A percentile compares a stretch with the other conserved stretches of the same genome.
These are phyloP conservation scores for Drechslerella stenobrocha DNA, from an alignment of 2,329 filamentous ascomycete genomes.

Conservation along the genomic window DNA sequence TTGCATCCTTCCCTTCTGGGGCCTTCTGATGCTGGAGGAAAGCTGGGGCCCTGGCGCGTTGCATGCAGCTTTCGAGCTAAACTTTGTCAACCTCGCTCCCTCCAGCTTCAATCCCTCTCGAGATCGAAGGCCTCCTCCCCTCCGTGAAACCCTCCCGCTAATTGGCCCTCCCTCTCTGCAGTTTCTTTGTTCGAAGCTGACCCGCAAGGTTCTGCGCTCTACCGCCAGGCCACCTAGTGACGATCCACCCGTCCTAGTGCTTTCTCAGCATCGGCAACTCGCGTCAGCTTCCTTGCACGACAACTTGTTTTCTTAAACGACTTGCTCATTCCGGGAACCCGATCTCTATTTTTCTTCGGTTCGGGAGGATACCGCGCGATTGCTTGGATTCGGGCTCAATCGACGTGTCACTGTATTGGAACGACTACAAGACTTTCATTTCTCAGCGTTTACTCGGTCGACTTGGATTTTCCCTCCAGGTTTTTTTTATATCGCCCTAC, in stretches of 20 bases:
- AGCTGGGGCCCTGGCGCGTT: slow-evolving; percentile 44
- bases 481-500: slow-evolving; percentile 14
- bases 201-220: slow-evolving; percentile 23
- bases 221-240: slow-evolving; percentile 17
- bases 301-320: slow-evolving; percentile 28
- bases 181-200: slow-evolving; percentile 34
- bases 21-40: slow-evolving; percentile 26
- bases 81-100: slow-evolving; percentile 23
- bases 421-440: slow-evolving; percentile 29
- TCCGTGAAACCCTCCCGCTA: slow-evolving; percentile 11
- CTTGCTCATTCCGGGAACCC: slow-evolving; percentile 24
- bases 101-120: slow-evolving; percentile 12
- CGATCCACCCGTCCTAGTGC: slow-evolving; percentile 8
- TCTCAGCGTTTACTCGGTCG: slow-evolving; percentile 39
- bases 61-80: slow-evolving; percentile 46
- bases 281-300: slow-evolving; percentile 37
- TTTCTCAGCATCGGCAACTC: slow-evolving; percentile 30
- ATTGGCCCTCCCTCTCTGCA: slow-evolving; percentile 39
- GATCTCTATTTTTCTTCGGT: slow-evolving; percentile 20
- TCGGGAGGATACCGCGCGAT: slow-evolving; percentile 29
- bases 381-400: slow-evolving; percentile 25
- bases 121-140: slow-evolving; percentile 5
- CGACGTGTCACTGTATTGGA: slow-evolving; percentile 41
- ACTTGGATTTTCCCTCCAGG: slow-evolving; percentile 17
- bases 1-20: slow-evolving; percentile 17